Conservation (phyloP, 2,329 filamentous ascomycete species). For the Pseudonectria buxi region DNA sequence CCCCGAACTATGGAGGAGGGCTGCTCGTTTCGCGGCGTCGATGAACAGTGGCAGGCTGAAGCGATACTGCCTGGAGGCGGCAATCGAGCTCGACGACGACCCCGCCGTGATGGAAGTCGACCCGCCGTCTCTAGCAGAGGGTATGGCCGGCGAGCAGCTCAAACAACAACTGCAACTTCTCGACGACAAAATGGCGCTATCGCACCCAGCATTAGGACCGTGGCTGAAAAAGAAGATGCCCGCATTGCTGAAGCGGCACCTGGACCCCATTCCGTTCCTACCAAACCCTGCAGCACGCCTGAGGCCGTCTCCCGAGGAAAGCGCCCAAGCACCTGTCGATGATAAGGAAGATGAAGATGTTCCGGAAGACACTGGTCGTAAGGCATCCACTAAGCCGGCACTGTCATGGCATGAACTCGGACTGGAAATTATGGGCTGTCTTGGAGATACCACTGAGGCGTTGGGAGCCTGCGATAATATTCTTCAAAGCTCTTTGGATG, state of each 20-base stretch:
- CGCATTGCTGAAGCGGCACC: constrained; percentile 41
- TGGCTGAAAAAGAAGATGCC: constrained; percentile 49
- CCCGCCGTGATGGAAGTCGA: constrained; percentile 55
- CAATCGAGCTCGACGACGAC: constrained; percentile 61
- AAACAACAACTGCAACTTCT: constrained; percentile 48
- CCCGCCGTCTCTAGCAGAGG: constrained; percentile 56
- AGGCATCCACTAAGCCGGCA: constrained; percentile 10
- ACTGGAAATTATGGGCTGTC: constrained; percentile 25
- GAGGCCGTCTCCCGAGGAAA: constrained; percentile 23
- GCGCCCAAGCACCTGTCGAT: constrained; percentile 5
- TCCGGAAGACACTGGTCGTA: constrained; percentile 9
- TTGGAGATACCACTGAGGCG: constrained; percentile 22
- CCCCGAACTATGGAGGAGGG: constrained; percentile 57
- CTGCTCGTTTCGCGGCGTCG: constrained; percentile 51
- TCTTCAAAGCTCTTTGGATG: constrained; percentile 17
- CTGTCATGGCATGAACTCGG: constrained; percentile 30
- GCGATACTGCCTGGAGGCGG: constrained; percentile 58
- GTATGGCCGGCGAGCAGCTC: constrained; percentile 55
- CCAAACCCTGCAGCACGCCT: constrained; percentile 43
- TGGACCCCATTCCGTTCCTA: constrained; percentile 58
- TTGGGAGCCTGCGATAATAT: constrained; percentile 25
- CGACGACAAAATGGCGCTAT: constrained; percentile 48
- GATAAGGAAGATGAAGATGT: constrained; percentile 14
- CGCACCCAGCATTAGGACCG: constrained; percentile 54
- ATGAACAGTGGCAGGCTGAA: constrained; percentile 51